phyloP scores from a whole-genome alignment of 306 rosid genomes.

The Dryas alaskensis region DNA sequence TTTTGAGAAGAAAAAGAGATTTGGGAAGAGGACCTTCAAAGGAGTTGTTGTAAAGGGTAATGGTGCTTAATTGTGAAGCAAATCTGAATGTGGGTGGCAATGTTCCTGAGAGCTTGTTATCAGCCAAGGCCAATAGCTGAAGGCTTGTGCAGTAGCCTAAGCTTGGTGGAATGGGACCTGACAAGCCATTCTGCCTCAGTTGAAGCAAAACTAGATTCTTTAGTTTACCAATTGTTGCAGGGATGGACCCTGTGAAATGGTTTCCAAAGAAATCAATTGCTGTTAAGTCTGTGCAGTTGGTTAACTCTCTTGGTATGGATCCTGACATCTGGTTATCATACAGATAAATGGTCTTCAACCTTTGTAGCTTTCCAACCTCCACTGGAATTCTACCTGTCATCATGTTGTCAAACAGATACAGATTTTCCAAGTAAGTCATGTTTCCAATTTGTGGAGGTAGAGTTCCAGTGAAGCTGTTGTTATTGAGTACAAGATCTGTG shows the following conservation, averaged over 20 bases:
- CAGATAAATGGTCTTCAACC: constrained; percentile 57
- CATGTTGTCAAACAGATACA: constrained; percentile 67
- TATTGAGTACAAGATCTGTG: constrained; percentile 77
- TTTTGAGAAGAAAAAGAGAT: constrained; percentile 66
- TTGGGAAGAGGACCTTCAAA: constrained; percentile 83
- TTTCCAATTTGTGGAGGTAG: constrained; percentile 78
- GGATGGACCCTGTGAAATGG: constrained; percentile 75
- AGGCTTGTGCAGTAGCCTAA: constrained; percentile 80
- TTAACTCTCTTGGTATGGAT: constrained; percentile 66
- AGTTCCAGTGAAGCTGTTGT: constrained; percentile 74
- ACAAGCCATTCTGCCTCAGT: constrained; percentile 80
- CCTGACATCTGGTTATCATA: constrained; percentile 92
- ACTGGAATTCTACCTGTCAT: constrained; percentile 63
- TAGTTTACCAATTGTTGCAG: constrained; percentile 73
- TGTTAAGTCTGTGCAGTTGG: constrained; percentile 70
- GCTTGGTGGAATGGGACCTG: constrained; percentile 89
- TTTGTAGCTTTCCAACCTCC: constrained; percentile 75
- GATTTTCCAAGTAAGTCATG: constrained; percentile 53
- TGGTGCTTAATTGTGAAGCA: constrained; percentile 62
- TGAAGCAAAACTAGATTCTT: constrained; percentile 75
- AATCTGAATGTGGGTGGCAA: constrained; percentile 76
- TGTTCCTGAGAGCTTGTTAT: constrained; percentile 79
- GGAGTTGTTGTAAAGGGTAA: constrained; percentile 94
- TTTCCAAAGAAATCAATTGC: constrained; percentile 88
- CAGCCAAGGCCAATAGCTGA: constrained; percentile 81